Conservation (phyloP, 2,329 filamentous ascomycete genomes). For the Verticillium zaregamsianum region DNA sequence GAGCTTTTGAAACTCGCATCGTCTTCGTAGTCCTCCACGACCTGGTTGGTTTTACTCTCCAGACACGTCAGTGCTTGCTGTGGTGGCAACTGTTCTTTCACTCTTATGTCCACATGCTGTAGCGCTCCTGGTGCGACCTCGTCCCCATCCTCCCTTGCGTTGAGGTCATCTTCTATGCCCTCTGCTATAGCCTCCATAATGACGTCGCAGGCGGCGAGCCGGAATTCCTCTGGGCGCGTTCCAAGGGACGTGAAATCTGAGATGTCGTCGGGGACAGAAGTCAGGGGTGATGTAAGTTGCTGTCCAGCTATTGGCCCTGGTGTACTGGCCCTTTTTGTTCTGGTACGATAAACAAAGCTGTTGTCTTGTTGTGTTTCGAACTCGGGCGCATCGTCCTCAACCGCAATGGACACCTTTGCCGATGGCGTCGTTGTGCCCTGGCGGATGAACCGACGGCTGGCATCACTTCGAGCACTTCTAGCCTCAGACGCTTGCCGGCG, state of each 20-base stretch:
- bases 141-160: background rate
- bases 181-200: background rate
- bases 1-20: background rate
- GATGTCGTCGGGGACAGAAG: background rate
- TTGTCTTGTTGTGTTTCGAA: conserved; percentile 25
- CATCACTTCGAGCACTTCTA: conserved; percentile 3
- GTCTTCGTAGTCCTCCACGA: background rate
- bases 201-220: background rate
- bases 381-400: background rate
- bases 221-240: background rate
- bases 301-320: background rate
- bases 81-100: background rate
- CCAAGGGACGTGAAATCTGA: background rate
- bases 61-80: background rate
- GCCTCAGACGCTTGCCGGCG: conserved; percentile 14
- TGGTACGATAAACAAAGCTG: conserved; percentile 27
- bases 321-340: background rate
- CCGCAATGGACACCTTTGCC: background rate
- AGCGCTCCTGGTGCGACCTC: background rate
- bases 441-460: background rate
- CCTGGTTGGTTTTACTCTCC: background rate
- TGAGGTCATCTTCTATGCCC: background rate
- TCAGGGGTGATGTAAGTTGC: background rate
- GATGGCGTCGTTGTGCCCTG: background rate
- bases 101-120: background rate